These are phyloP conservation scores for Zasmidium citrigriseum DNA, from an alignment of 2,329 filamentous ascomycete genomes.

Conservation along the genomic window DNA sequence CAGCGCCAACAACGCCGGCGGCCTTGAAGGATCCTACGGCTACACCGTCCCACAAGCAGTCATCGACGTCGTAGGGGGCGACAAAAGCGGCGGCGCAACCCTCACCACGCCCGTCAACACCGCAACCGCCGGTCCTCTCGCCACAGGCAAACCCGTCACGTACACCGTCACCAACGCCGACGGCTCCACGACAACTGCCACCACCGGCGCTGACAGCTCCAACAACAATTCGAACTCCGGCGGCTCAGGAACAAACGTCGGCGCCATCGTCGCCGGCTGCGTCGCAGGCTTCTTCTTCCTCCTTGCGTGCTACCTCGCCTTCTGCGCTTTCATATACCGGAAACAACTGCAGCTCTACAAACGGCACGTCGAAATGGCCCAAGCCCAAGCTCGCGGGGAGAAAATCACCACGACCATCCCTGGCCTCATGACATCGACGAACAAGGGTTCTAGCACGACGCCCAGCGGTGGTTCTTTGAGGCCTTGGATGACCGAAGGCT, in stretches of 20 bases:
- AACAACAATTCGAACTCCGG: constrained; percentile 1
- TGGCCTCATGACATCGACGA: constrained; percentile 29
- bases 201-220: constrained; percentile 42
- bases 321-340: constrained; percentile 73
- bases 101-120: constrained; percentile 62
- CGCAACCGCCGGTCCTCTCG: constrained; percentile 68
- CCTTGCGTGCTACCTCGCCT: constrained; percentile 65
- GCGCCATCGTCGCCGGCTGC: constrained; percentile 59
- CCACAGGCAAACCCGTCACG: constrained; percentile 67
- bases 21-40: constrained; percentile 60
- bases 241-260: constrained; percentile 47
- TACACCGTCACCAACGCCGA: constrained; percentile 65
- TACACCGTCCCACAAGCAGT: constrained; percentile 71
- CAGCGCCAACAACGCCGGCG: constrained; percentile 51
- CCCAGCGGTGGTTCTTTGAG: constrained; percentile 12
- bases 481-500: constrained; percentile 25
- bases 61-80: constrained; percentile 67
- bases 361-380: constrained; percentile 65
- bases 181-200: constrained; percentile 42
- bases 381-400: constrained; percentile 43
- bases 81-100: constrained; percentile 67
- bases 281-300: constrained; percentile 67
- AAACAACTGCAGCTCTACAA: constrained; percentile 71
- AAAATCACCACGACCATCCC: constrained; percentile 32
- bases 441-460: constrained; percentile 16